These are phyloP conservation scores for Aureobasidium leucospermi DNA, from an alignment of 2,329 filamentous ascomycete species.

Conservation along the genomic window DNA sequence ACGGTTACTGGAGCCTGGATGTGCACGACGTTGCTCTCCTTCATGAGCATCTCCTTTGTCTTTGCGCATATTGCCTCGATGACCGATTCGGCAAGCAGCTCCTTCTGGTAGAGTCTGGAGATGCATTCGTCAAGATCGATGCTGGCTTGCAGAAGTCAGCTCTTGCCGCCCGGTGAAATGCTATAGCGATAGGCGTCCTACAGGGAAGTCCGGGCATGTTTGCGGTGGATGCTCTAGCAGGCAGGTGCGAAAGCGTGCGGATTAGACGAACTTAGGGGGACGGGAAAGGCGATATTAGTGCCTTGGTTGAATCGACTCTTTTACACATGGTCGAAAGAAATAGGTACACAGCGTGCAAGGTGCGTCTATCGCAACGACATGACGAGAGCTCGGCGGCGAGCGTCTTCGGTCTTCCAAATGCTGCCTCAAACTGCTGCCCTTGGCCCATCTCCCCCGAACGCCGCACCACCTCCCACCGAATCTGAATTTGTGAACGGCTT, in stretches of 20 bases:
- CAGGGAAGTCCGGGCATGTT: slow-evolving; percentile 45
- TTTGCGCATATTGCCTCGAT: slow-evolving; percentile 99
- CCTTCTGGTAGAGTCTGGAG: slow-evolving; percentile 90
- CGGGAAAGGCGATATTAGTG: background rate
- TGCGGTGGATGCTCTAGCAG: background rate
- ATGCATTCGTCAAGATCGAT: slow-evolving; percentile 99
- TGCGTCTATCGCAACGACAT: slow-evolving; percentile 1
- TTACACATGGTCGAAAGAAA: slow-evolving; percentile 3
- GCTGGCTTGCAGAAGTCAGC: slow-evolving; percentile 54
- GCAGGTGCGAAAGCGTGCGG: slow-evolving; percentile 2
- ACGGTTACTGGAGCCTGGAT: slow-evolving; percentile 93
- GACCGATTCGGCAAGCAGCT: slow-evolving; percentile 92
- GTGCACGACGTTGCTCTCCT: slow-evolving; percentile 98
- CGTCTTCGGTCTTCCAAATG: background rate
- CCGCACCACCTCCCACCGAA: background rate
- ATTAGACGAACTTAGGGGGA: slow-evolving; percentile 2
- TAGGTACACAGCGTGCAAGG: background rate
- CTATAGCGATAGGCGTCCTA: slow-evolving; percentile 24
- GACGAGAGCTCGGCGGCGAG: background rate
- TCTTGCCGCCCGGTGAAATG: background rate
- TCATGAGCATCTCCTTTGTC: slow-evolving; percentile 97
- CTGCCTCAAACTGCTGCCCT: background rate
- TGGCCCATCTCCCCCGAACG: background rate
- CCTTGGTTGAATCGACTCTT: background rate
- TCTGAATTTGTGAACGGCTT: slow-evolving; percentile 1